A percentile compares a stretch with the other conserved stretches of the same genome.
phyloP scores from a whole-genome alignment of 208 protist genomes.

The Leptomonas seymouri region DNA sequence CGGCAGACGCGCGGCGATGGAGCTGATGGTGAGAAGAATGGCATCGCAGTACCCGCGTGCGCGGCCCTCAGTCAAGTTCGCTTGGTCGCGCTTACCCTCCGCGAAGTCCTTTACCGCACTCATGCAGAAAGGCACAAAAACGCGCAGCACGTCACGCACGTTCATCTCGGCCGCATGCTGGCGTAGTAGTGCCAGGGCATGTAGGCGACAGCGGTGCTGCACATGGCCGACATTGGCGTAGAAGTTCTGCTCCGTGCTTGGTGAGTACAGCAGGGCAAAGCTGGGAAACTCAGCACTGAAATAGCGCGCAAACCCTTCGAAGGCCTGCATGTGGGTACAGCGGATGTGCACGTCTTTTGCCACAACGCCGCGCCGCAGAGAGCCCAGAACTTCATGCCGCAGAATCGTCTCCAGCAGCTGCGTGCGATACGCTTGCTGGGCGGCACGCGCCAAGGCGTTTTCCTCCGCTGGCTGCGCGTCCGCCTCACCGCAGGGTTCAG shows the following conservation, averaged over 20 bases:
- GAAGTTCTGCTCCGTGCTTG: slow-evolving; percentile 81
- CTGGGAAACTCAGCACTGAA: slow-evolving; percentile 66
- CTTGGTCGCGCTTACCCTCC: slow-evolving; percentile 79
- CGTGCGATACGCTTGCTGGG: slow-evolving; percentile 22
- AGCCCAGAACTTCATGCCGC: slow-evolving; percentile 69
- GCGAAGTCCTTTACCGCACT: slow-evolving; percentile 86
- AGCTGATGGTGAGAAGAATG: slow-evolving; percentile 73
- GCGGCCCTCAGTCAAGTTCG: slow-evolving; percentile 80
- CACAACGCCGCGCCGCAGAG: slow-evolving; percentile 82
- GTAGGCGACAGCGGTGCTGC: slow-evolving; percentile 80
- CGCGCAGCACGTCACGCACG: slow-evolving; percentile 81
- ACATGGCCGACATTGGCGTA: slow-evolving; percentile 85
- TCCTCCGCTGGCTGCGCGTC: background rate
- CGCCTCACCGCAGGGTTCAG: background rate
- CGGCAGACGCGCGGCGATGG: slow-evolving; percentile 68
- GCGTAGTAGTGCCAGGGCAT: slow-evolving; percentile 76
- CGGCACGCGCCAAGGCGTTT: background rate
- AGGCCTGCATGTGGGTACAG: slow-evolving; percentile 71
- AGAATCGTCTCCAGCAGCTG: slow-evolving; percentile 74
- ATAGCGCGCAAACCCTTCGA: slow-evolving; percentile 69
- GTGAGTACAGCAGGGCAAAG: slow-evolving; percentile 72
- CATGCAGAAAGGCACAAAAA: slow-evolving; percentile 89
- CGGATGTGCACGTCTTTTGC: slow-evolving; percentile 80
- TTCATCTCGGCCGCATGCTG: slow-evolving; percentile 47
- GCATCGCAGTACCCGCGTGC: slow-evolving; percentile 87